Evolutionary conservation across 371 early-diverging fungal genomes (phyloP), one percentile per base, ranked within the genome.

Genomic region (Polyrhizophydium stewartii): DNA sequence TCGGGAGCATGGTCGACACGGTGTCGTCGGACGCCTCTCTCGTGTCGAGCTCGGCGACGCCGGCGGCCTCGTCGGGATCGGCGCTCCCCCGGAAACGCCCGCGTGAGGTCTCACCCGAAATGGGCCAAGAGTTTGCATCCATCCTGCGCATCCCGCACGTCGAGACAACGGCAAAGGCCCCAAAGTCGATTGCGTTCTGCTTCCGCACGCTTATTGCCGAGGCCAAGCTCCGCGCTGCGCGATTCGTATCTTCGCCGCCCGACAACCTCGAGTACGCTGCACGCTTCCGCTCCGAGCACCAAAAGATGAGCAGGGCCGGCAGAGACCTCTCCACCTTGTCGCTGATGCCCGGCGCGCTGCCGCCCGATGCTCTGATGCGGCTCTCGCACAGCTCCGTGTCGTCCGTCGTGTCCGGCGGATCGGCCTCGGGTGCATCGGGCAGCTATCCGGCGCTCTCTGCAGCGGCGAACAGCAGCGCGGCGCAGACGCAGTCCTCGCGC

Each of bases 1-100:
- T 75, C 24, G 75, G 75, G 28, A 72, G 63, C 32, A 72, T 62
- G 68, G 75, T 75, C 9, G 75, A 75, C 56, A 72, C 72, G 17
- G 66, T 70, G 41, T 43, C 66, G 21, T 57, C 62, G 19, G 53
- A 58, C 30, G 51, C 41, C 21, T 40, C 58, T 17, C 27, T 38
- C 10, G 49, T 32, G 35, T 47, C 9, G 25, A 5, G 35, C 6
- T 28, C 19, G 9, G 16, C 7, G 9, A 10, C 5, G 6, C 38
- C 27, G 21, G 35, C 37, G 27, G 24, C 21, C 9, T 16, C 17
- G 27, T 2, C 12, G 7, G 16, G 27, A 9, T 2, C 3, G n/a
- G 30, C 10, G 10, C 17, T 9, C 24, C 45, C 35, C 41, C 52
- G 38, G 32, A 65, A 62, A 32, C 65, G 70, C 2, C 55, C 55